Evolutionary conservation across 306 rosid genomes (phyloP), one percentile per base, ranked within the genome.

Genomic region (Inga laurina): DNA sequence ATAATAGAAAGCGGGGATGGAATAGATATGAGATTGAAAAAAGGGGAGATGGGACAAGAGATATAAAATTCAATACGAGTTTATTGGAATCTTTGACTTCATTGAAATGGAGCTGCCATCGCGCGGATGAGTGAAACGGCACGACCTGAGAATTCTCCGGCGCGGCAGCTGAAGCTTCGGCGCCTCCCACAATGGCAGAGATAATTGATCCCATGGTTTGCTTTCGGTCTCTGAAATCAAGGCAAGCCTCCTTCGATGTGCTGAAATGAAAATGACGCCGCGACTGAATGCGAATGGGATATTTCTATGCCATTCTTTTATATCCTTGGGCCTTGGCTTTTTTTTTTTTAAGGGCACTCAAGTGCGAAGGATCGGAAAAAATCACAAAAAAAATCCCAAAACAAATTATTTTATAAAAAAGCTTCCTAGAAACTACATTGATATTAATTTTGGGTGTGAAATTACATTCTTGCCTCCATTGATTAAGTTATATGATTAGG

Each of bases 81-180:
- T 84, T 7, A 57, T 89, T 1, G 24, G 97, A 41, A 0, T 89
- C 88, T 77, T 91, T 85, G 88, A 65, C 27, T 11, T 77, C 71
- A 41, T 88, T 89, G 86, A 89, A 89, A 84, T 93, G 90, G 30
- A 88, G 93, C 68, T 93, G 93, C 92, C 93, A 96, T n/a, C 90
- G 84, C 8, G 91, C 91, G 7, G 97, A 51, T 0, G 99, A 96
- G 84, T 93, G 98, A 72, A 91, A 87, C 34, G 87, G 4, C 19
- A 11, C 13, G 37, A 95, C 92, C 35, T 59, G 16, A 19, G 92
- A 84, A 34, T 21, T 3, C 77, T 82, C 95, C 69, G 85, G 8
- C 24, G 88, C 13, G 1, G 41, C 14, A 12, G 87, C 1, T 4
- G 68, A 6, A 1, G 78, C 35, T 0, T 2, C 56, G 2, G 21